A percentile compares a stretch with the other conserved stretches of the same genome.
phyloP scores from a whole-genome alignment of 345 rosid genomes.

The Streptanthus diversifolius region DNA sequence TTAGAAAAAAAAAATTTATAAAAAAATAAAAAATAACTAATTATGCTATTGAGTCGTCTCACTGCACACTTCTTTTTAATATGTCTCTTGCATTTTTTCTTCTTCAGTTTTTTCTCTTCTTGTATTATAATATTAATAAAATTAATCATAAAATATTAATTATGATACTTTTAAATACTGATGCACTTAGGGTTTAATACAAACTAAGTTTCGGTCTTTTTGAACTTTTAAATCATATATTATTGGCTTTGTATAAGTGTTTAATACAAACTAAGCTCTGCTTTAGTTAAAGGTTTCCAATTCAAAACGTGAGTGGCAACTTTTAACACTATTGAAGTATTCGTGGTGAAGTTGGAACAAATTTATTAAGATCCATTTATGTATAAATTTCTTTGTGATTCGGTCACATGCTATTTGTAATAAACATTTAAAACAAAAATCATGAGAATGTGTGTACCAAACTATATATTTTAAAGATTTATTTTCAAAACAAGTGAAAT shows the following conservation, averaged over 20 bases:
- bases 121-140: no score
- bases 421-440: background rate
- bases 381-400: background rate
- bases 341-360: slow-evolving; percentile 15
- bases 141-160: no score
- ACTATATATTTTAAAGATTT: no score
- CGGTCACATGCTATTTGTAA: background rate
- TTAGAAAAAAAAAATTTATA: no score
- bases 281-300: slow-evolving; percentile 17
- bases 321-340: background rate
- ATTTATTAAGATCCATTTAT: background rate
- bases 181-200: no score
- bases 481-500: background rate
- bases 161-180: no score
- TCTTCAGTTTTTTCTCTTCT: no score
- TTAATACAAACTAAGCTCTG: slow-evolving; percentile 11
- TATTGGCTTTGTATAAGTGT: slow-evolving; percentile 16
- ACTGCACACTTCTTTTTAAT: no score
- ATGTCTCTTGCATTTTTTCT: no score
- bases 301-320: slow-evolving; percentile 32
- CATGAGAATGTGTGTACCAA: no score
- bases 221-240: slow-evolving; percentile 6
- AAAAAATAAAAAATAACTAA: no score
- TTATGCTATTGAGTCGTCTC: no score
- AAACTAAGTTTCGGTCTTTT: slow-evolving; percentile 1